Evolutionary conservation across 176 grass and related monocot genomes (phyloP).

Genomic region (Musa troglodytarum): DNA sequence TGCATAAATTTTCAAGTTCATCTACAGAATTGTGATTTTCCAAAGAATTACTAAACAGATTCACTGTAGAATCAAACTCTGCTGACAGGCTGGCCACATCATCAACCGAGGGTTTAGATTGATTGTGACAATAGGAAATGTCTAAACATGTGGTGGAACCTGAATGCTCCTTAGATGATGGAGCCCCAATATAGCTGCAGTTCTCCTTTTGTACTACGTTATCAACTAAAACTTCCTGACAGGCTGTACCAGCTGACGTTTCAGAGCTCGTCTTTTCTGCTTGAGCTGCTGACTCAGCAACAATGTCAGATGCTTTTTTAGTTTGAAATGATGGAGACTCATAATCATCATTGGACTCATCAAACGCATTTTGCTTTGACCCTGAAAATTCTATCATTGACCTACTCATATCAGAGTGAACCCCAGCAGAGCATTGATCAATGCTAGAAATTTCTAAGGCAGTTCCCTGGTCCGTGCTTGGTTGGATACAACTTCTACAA

Average conservation of each 20-base stretch:
- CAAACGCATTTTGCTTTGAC: conserved; percentile 9
- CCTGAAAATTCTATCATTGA: neutral
- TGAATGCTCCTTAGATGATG: neutral
- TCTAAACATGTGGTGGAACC: conserved; percentile 9
- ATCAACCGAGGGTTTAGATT: neutral
- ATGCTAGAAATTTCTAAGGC: neutral
- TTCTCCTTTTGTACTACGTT: conserved; percentile 11
- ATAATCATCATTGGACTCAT: conserved; percentile 21
- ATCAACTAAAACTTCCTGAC: conserved; percentile 6
- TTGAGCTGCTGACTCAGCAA: conserved; percentile 11
- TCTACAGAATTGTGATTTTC: neutral
- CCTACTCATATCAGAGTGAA: neutral
- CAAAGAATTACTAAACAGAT: neutral
- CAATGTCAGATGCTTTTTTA: conserved; percentile 5
- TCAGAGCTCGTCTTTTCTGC: conserved; percentile 10
- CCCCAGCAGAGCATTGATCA: neutral
- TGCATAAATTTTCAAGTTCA: neutral
- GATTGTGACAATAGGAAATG: neutral
- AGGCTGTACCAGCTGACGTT: neutral
- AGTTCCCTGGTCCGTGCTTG: neutral
- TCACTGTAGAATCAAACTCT: conserved; percentile 8
- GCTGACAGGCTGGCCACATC: neutral
- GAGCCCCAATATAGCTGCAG: neutral
- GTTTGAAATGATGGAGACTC: conserved; percentile 15
- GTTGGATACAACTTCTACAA: neutral